These are phyloP conservation scores for Globisporangium splendens DNA, from an alignment of 352 stramenopile genomes.

Conservation along the genomic window DNA sequence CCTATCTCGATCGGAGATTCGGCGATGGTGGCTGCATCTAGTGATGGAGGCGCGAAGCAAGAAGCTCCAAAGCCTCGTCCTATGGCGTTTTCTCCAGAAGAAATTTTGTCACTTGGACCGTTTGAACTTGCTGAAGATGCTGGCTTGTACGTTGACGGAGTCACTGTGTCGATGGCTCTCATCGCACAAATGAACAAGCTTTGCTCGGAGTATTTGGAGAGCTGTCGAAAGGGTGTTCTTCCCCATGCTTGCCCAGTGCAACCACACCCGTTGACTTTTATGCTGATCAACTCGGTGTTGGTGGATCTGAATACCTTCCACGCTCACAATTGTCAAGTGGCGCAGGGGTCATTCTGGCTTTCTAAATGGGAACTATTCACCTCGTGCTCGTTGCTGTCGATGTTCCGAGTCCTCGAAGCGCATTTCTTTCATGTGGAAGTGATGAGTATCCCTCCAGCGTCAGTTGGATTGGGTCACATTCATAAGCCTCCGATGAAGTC, in stretches of 20 bases:
- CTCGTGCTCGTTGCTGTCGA: conserved; percentile 51
- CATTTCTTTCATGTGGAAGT: conserved; percentile 87
- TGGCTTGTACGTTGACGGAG: conserved; percentile 38
- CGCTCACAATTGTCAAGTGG: conserved; percentile 14
- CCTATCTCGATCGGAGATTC: conserved; percentile 19
- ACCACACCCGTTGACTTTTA: conserved; percentile 83
- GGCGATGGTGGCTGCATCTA: conserved; percentile 9
- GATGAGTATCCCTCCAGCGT: conserved; percentile 68
- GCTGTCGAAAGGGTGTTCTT: conserved; percentile 59
- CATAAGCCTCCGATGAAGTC: conserved; percentile 9
- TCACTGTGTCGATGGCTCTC: conserved; percentile 47
- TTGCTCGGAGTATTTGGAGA: conserved; percentile 74
- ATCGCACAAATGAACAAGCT: conserved; percentile 62
- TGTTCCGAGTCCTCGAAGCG: conserved; percentile 72
- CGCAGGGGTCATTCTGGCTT: conserved; percentile 16
- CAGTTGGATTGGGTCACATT: conserved; percentile 79
- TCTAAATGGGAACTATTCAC: conserved; percentile 67
- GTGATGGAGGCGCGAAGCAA: conserved; percentile 3
- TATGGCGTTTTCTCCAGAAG: conserved; percentile 56
- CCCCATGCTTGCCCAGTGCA: conserved; percentile 63
- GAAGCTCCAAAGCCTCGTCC: conserved; percentile 38
- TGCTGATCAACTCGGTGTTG: conserved; percentile 84
- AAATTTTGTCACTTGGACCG: conserved; percentile 61
- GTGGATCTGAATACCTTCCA: conserved; percentile 36
- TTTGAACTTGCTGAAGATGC: conserved; percentile 49